Evolutionary conservation across 1,139 yeast species (phyloP), one percentile per base, ranked within the genome.

Genomic region (Diutina sp.): DNA sequence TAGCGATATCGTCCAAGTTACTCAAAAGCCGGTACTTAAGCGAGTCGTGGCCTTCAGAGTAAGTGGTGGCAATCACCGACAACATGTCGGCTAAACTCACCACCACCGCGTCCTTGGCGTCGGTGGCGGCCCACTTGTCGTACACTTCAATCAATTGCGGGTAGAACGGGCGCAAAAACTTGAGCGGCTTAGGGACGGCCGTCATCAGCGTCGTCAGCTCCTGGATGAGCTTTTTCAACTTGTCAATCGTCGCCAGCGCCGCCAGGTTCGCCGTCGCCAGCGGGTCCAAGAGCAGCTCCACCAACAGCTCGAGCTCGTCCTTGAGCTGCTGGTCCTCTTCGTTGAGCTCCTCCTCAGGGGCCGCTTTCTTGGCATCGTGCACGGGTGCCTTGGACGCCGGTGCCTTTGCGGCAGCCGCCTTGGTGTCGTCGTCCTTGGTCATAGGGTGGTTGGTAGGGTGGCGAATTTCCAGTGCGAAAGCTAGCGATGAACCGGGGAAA

Each of bases 131-230:
- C 97, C 97, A 90, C 45, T 76, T 72, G 54, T 82, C 84, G 68
- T 87, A 88, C 50, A 87, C 72, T 57, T 75, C 79, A 53, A 83
- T 80, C 65, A 93, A 76, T 38, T 77, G 67, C 21, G 86, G 85
- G 68, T 85, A 93, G 64, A 84, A 90, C 16, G 98, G 96, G 65
- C 97, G 84, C 63, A 95, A 78, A 68, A 95, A 95, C 74, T 95
- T 95, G 72, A 93, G 80, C 14, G 99, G 99, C 69, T 93, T 95
- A 54, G 99, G 99, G 54, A 95, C 99, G 1, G 99, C 99, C 2
- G 99, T 95, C 97, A 93, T 93, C 8, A 98, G 90, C 44, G 97
- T 89, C 4, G 99, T 93, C 16, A 98, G 88, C 56, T 95, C 95
- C 63, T 90, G 84, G 64, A 93, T 91, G 65, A 82, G 83, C 56